phyloP scores from a whole-genome alignment of 1,139 yeast genomes.

The Scheffersomyces illinoinensis region DNA sequence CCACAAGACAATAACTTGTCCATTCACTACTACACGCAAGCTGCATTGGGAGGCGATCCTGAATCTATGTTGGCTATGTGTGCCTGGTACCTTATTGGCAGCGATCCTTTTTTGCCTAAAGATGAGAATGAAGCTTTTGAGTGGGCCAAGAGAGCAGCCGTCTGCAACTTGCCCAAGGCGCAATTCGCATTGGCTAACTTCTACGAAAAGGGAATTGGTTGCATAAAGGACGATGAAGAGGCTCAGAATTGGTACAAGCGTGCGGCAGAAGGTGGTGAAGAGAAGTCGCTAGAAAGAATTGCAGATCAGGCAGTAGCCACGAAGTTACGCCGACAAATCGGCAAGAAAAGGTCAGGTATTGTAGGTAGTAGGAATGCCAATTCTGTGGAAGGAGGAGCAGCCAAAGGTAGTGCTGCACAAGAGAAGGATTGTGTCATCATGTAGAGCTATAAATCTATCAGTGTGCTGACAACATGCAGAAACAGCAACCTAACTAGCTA shows the following conservation, averaged over 20 bases:
- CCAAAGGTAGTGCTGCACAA: constrained; percentile 20
- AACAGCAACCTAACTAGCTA: not conserved
- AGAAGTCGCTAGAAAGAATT: constrained; percentile 52
- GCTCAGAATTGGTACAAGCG: constrained; percentile 75
- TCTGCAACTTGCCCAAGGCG: constrained; percentile 72
- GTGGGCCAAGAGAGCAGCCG: constrained; percentile 91
- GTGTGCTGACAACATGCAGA: not conserved
- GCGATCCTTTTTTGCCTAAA: constrained; percentile 74
- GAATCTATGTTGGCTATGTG: constrained; percentile 91
- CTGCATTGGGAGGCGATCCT: constrained; percentile 86
- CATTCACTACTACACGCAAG: constrained; percentile 89
- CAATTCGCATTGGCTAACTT: constrained; percentile 87
- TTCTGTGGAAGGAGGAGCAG: not conserved
- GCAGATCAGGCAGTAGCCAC: constrained; percentile 33
- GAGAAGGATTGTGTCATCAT: constrained; percentile 49
- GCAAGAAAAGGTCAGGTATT: constrained; percentile 21
- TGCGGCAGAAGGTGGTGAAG: constrained; percentile 77
- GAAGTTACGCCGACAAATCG: constrained; percentile 29
- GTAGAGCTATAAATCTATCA: constrained; percentile 13
- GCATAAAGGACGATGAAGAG: constrained; percentile 54
- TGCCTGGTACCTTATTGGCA: constrained; percentile 95
- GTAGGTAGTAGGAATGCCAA: constrained; percentile 1
- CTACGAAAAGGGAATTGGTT: constrained; percentile 85
- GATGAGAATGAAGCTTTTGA: constrained; percentile 89
- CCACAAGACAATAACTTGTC: constrained; percentile 83